Base-by-base conservation (phyloP, 306 rosid genomes). In the Bauhinia variegata region DNA sequence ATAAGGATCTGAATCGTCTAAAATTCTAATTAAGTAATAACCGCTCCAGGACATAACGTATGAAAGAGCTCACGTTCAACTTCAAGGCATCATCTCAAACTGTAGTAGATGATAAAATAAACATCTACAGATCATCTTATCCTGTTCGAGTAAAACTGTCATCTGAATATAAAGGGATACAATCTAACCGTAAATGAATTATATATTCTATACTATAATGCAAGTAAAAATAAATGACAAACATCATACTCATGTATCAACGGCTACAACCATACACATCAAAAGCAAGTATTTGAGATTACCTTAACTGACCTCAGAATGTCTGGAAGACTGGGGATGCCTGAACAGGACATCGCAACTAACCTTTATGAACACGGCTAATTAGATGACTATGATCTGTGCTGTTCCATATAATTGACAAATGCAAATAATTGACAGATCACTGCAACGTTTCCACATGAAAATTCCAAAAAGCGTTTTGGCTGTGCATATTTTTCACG, bases 401-500 rank as follows among this genome's bases (percentile, higher is more conserved):
- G 57, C n/a, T 53, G 56, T 33, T 38, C 34, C 60, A 79, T 19
- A 56, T 19, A 43, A 4, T 41, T 48, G 39, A 39, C 53, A 60
- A 46, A 60, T 11, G 64, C 60, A 41, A 56, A 63, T 15, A 41
- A 68, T 44, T 30, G 15, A 68, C 67, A 43, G 60, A 55, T 51
- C 73, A 54, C 66, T 31, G 42, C 55, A 67, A 63, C 61, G 82
- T 77, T 77, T 70, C 76, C 77, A 77, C 80, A 33, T 75, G 80
- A 65, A 76, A 70, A 68, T 76, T 79, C 60, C 82, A 81, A 14
- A 83, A 60, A 16, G 78, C 74, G 65, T 70, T 81, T 73, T 79
- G 86, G 48, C n/a, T 87, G 89, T 79, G 91, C 86, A 88, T 63
- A 47, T 68, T 66, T 61, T 53, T 50, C 54, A 60, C 55, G 28